Percentiles rank a stretch among this genome's conserved stretches.
phyloP scores from a whole-genome alignment of 306 rosid species.

The Prunus davidiana region DNA sequence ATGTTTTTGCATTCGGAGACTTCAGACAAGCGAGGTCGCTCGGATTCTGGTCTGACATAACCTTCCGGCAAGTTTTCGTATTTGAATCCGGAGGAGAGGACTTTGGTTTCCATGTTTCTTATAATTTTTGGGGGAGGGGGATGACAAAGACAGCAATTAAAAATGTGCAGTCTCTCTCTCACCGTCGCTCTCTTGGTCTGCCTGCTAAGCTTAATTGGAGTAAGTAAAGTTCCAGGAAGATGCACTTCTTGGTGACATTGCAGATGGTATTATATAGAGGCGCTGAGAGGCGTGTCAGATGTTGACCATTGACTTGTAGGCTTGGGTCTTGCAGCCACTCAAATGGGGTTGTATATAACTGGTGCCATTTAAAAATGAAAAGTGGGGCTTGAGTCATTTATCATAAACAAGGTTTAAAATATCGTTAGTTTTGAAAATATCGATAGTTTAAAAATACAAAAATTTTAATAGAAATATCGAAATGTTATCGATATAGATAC shows the following conservation, averaged over 20 bases:
- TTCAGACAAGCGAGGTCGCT: conserved; percentile 64
- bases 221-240: not conserved
- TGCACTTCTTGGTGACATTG: not conserved
- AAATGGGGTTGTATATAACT: not conserved
- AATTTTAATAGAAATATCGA: too few species aligned
- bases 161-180: not conserved
- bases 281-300: too few species aligned
- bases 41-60: conserved; percentile 79
- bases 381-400: too few species aligned
- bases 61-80: conserved; percentile 56
- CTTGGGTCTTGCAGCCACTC: not conserved
- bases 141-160: not conserved
- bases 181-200: too few species aligned
- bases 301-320: not conserved
- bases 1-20: conserved; percentile 57
- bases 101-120: conserved; percentile 46
- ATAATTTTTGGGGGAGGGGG: not conserved
- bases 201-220: not conserved
- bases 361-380: too few species aligned
- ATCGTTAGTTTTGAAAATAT: fast-evolving
- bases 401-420: too few species aligned
- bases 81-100: conserved; percentile 54
- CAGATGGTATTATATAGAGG: not conserved
- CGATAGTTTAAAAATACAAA: fast-evolving
- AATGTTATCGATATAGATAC: too few species aligned